Evolutionary conservation across 768 basidiomycete genomes (phyloP), one percentile per base, ranked within the genome.

Genomic region (Leccinellum luteum): DNA sequence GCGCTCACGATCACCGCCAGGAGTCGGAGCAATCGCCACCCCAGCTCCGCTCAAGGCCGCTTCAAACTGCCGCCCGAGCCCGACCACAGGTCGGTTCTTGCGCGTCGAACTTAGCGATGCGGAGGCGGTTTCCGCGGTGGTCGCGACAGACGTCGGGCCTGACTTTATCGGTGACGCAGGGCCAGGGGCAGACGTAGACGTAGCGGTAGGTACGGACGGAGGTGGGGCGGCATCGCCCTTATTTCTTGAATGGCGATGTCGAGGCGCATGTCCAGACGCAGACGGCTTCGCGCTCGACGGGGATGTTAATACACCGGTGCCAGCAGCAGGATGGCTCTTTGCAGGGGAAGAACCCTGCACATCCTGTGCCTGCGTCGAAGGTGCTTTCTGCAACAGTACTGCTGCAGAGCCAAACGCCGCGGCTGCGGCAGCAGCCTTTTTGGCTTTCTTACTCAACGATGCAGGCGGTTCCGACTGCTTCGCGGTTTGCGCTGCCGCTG

Each of bases 41-140:
- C 84, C 85, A 1, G 84, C 83, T 0, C 86, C 84, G 56, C 71
- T 89, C 28, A 91, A 70, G 8, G 89, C 89, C 7, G 84, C 87
- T 62, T 89, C 87, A 52, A 91, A 86, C 14, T 89, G 86, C 13
- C 88, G 78, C 0, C 78, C 85, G 8, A 87, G 66, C 0, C 87
- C 86, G 31, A 90, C 72, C 10, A 86, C 76, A 1, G 86, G 86
- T 6, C 87, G 81, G 5, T 69, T 61, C 31, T 83, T 78, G 23
- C 82, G 79, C 1, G 79, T 3, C 74, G 57, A 0, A 60, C 55
- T 58, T 15, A 70, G 35, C 3, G 71, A 35, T 30, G 62, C 34
- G 0, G 60, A n/a, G 27, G 57, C 52, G 1, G n/a, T 43, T 8
- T 59, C 49, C 58, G 50, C 48, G 34, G 34, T 23, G 58, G 35